Conservation (phyloP, 805 yeast genomes). For the Candida nonsorbophila region DNA sequence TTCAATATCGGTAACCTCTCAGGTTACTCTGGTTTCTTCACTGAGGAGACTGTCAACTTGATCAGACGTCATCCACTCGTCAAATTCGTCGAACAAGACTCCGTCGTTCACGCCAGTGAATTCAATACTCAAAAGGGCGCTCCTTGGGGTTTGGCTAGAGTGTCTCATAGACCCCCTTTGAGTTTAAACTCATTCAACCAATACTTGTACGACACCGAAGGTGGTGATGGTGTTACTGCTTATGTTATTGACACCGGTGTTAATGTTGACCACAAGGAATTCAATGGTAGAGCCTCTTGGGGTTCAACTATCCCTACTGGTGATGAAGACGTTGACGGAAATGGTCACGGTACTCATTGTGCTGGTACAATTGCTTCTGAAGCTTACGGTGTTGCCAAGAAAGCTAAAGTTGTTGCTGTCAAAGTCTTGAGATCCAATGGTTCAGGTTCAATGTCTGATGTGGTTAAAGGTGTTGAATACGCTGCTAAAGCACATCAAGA, state of each 20-base stretch:
- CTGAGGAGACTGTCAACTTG: slow-evolving; percentile 66
- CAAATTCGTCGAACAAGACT: slow-evolving; percentile 70
- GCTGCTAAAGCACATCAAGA: slow-evolving; percentile 70
- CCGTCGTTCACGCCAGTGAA: slow-evolving; percentile 59
- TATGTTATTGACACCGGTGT: slow-evolving; percentile 91
- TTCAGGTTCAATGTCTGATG: slow-evolving; percentile 79
- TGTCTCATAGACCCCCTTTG: slow-evolving; percentile 73
- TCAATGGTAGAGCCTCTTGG: slow-evolving; percentile 81
- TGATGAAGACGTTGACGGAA: slow-evolving; percentile 70
- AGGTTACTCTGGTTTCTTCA: slow-evolving; percentile 87
- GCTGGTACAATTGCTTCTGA: slow-evolving; percentile 91
- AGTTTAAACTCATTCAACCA: slow-evolving; percentile 66
- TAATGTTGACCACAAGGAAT: slow-evolving; percentile 67
- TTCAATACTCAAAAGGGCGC: slow-evolving; percentile 73
- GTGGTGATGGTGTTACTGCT: slow-evolving; percentile 80
- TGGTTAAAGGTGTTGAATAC: slow-evolving; percentile 77
- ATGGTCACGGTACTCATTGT: slow-evolving; percentile 95
- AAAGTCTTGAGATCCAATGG: slow-evolving; percentile 81
- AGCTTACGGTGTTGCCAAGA: slow-evolving; percentile 79
- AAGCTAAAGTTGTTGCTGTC: slow-evolving; percentile 73
- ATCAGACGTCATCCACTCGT: slow-evolving; percentile 63
- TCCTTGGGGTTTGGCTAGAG: slow-evolving; percentile 92
- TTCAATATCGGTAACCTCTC: slow-evolving; percentile 58
- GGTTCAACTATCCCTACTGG: slow-evolving; percentile 75
- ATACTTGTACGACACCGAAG: slow-evolving; percentile 66